phyloP scores from a whole-genome alignment of 129 eudicot species.

The Heracleum sosnowskyi region DNA sequence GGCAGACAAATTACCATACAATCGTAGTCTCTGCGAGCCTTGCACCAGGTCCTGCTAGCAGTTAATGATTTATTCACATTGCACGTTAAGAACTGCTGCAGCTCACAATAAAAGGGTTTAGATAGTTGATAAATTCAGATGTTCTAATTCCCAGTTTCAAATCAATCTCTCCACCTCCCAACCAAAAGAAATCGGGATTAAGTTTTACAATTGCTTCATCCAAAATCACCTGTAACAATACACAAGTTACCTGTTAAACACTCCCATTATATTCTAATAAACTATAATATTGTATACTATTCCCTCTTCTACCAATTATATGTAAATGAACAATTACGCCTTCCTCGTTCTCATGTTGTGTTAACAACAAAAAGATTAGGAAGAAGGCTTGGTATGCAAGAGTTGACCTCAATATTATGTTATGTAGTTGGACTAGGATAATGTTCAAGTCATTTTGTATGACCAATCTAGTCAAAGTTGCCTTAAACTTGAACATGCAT shows the following conservation, averaged over 20 bases:
- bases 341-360: background rate
- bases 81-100: slow-evolving; percentile 33
- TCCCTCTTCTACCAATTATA: background rate
- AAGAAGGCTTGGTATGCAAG: background rate
- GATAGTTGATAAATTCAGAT: slow-evolving; percentile 32
- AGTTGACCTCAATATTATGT: background rate
- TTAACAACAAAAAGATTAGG: background rate
- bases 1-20: background rate
- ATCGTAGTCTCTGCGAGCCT: background rate
- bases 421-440: background rate
- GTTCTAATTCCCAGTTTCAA: slow-evolving; percentile 53
- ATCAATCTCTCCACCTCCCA: slow-evolving; percentile 89
- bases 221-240: slow-evolving; percentile 66
- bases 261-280: background rate
- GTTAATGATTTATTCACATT: background rate
- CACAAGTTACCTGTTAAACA: background rate
- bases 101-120: slow-evolving; percentile 47
- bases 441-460: background rate
- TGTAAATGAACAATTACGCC: background rate
- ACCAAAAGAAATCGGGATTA: slow-evolving; percentile 80
- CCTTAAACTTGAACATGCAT: background rate
- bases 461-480: background rate
- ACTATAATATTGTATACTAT: background rate
- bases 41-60: background rate
- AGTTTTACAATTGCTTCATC: slow-evolving; percentile 94